Percentiles rank a stretch among this genome's conserved stretches.
Conservation (phyloP, 2,329 filamentous ascomycete species). For the Trichoderma sp. region DNA sequence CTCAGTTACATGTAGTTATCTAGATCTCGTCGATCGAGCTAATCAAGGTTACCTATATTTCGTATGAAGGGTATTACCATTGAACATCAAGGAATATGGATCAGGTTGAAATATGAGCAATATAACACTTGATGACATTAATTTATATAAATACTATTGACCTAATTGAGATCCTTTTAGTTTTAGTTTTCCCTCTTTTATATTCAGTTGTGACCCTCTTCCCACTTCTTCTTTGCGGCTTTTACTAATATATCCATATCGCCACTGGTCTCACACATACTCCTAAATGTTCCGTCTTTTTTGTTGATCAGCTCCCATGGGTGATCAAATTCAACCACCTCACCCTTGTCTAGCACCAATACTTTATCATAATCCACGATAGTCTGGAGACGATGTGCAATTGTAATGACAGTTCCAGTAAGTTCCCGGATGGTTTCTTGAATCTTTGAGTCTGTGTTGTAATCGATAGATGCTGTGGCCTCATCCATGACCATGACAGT, state of each 20-base stretch:
- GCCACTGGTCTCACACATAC: slow-evolving; percentile 67
- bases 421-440: slow-evolving; percentile 95
- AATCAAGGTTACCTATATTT: neutral
- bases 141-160: neutral
- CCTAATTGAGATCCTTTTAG: neutral
- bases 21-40: neutral
- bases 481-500: slow-evolving; percentile 99
- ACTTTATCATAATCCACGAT: slow-evolving; percentile 99
- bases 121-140: neutral
- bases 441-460: slow-evolving; percentile 92
- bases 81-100: no score
- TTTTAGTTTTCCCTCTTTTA: slow-evolving; percentile 22
- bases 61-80: no score
- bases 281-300: slow-evolving; percentile 62
- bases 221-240: slow-evolving; percentile 58
- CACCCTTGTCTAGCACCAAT: slow-evolving; percentile 85
- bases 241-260: slow-evolving; percentile 54
- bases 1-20: neutral
- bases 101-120: neutral
- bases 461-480: slow-evolving; percentile 96
- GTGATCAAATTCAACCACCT: slow-evolving; percentile 86
- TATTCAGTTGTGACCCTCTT: slow-evolving; percentile 42
- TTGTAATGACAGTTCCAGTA: slow-evolving; percentile 91
- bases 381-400: slow-evolving; percentile 91
- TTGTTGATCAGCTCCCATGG: slow-evolving; percentile 79